Evolutionary conservation across 2,329 filamentous ascomycete genomes (phyloP).

Genomic region (Saccharata proteae): DNA sequence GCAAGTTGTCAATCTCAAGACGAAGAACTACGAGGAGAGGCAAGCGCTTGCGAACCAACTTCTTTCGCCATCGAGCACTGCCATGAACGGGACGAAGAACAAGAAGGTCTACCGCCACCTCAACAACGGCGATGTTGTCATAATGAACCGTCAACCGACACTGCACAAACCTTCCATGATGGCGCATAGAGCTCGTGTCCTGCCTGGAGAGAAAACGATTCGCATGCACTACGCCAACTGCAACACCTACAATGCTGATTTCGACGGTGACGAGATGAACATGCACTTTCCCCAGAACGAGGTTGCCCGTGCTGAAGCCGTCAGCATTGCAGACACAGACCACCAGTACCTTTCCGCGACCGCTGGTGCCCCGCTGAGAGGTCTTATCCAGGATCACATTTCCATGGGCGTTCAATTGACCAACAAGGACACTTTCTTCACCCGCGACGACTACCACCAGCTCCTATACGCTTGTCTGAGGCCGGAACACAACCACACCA

Average conservation of each 20-base stretch:
- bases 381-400: constrained; percentile 96
- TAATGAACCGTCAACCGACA: constrained; percentile 98
- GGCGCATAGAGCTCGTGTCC: constrained; percentile 84
- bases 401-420: constrained; percentile 88
- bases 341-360: constrained; percentile 94
- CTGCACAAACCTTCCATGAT: constrained; percentile 98
- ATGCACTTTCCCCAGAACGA: constrained; percentile 99
- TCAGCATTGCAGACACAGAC: constrained; percentile 90
- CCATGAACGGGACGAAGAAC: constrained; percentile 63
- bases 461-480: constrained; percentile 83
- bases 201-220: constrained; percentile 91
- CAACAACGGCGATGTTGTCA: constrained; percentile 88
- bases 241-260: constrained; percentile 98
- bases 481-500: constrained; percentile 81
- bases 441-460: constrained; percentile 78
- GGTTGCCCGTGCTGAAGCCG: constrained; percentile 79
- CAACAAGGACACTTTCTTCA: constrained; percentile 84
- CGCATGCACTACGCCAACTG: constrained; percentile 99
- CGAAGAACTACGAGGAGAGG: constrained; percentile 79
- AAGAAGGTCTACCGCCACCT: constrained; percentile 97
- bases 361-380: constrained; percentile 82
- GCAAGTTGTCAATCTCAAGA: constrained; percentile 74
- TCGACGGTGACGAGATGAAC: constrained; percentile 99
- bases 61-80: constrained; percentile 67
- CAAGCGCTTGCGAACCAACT: constrained; percentile 86